Evolutionary conservation across 2,329 filamentous ascomycete genomes (phyloP).

Genomic region (Emergomyces africanus): DNA sequence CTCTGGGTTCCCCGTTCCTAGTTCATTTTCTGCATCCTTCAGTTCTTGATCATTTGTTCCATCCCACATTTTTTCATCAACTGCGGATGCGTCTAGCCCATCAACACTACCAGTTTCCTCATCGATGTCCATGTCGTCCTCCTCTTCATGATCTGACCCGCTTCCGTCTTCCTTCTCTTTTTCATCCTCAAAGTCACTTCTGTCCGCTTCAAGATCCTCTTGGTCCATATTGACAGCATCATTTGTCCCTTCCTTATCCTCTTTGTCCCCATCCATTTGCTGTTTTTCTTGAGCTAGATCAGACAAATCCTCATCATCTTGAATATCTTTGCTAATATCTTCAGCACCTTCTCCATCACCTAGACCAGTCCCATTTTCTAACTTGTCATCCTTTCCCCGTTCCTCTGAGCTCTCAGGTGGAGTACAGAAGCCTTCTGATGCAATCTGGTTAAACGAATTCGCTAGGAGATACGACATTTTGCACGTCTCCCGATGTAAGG

Average conservation of each 20-base stretch:
- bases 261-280: slow-evolving; percentile 32
- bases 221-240: slow-evolving; percentile 51
- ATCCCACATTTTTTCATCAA: slow-evolving; percentile 99
- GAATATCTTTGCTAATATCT: slow-evolving; percentile 95
- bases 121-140: slow-evolving; percentile 60
- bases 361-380: slow-evolving; percentile 84
- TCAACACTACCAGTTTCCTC: slow-evolving; percentile 86
- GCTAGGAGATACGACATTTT: slow-evolving; percentile 64
- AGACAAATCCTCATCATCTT: slow-evolving; percentile 81
- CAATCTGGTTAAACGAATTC: slow-evolving; percentile 65
- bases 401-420: slow-evolving; percentile 69
- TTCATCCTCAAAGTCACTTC: slow-evolving; percentile 45
- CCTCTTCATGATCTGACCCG: slow-evolving; percentile 47
- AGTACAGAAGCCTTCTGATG: slow-evolving; percentile 79
- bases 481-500: slow-evolving; percentile 57
- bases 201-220: slow-evolving; percentile 79
- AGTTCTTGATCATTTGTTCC: slow-evolving; percentile 54
- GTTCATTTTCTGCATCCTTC: slow-evolving; percentile 63
- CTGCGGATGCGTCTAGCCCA: slow-evolving; percentile 73
- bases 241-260: slow-evolving; percentile 33
- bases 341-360: slow-evolving; percentile 92
- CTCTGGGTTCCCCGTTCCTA: slow-evolving; percentile 39
- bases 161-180: slow-evolving; percentile 48
- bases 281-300: slow-evolving; percentile 80
- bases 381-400: slow-evolving; percentile 57